These are phyloP conservation scores for Aleurites moluccanus DNA, from an alignment of 441 rosid genomes.

Conservation along the genomic window DNA sequence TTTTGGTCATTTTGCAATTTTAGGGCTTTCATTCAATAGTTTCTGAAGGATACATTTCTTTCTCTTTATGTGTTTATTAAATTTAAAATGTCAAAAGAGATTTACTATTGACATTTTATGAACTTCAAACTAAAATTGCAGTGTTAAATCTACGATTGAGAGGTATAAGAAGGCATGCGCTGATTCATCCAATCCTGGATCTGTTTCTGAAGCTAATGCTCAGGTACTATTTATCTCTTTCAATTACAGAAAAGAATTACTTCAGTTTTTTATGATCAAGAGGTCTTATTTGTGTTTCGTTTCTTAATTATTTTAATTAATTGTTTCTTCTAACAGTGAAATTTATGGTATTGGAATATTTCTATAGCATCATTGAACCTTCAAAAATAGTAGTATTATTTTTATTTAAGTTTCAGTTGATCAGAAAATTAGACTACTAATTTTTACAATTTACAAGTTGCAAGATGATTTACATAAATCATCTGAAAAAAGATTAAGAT, in stretches of 20 bases:
- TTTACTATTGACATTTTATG: background rate
- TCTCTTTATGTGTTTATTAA: background rate
- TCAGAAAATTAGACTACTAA: no score
- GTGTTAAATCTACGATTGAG: constrained; percentile 66
- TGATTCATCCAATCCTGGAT: constrained; percentile 62
- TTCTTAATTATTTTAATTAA: background rate
- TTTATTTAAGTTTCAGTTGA: background rate
- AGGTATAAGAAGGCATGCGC: constrained; percentile 81
- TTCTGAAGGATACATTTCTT: background rate
- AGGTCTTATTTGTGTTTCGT: background rate
- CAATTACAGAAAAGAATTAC: background rate
- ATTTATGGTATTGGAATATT: background rate
- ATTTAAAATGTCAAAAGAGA: background rate
- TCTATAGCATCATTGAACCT: background rate
- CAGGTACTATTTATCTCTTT: constrained; percentile 47
- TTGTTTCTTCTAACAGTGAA: background rate
- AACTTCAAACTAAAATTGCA: background rate
- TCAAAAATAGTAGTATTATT: background rate
- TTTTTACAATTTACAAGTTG: no score
- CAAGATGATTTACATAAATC: no score
- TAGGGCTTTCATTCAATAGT: background rate
- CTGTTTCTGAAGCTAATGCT: constrained; percentile 80
- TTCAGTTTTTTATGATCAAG: background rate
- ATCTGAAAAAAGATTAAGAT: no score
- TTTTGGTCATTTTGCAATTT: no score